Evolutionary conservation across 352 stramenopile genomes (phyloP).

Genomic region (Globisporangium nunn): DNA sequence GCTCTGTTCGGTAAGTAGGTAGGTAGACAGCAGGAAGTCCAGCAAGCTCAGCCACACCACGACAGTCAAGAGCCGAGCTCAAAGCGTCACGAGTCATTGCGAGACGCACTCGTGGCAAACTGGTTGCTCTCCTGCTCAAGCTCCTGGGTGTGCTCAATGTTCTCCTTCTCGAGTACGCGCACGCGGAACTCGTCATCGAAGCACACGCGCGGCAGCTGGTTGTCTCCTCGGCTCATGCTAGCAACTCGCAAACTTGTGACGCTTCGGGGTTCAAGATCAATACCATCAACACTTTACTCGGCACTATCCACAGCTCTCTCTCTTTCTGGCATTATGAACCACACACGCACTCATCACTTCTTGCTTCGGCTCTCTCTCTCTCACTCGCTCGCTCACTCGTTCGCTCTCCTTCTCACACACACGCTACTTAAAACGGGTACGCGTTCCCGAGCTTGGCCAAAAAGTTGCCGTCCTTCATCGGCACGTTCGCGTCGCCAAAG

Average conservation of each 20-base stretch:
- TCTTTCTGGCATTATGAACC: too few relatives aligned
- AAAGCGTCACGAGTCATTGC: not conserved
- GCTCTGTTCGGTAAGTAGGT: conserved; percentile 21
- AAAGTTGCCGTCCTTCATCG: conserved; percentile 26
- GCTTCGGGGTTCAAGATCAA: too few relatives aligned
- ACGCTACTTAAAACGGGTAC: not conserved
- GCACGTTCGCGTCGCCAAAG: conserved; percentile 13
- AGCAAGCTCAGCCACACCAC: not conserved
- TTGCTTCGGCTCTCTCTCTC: not conserved
- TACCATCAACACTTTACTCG: too few relatives aligned
- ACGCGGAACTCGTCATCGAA: conserved; percentile 81
- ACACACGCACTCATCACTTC: too few relatives aligned
- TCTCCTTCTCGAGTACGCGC: conserved; percentile 26
- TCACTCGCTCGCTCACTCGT: not conserved
- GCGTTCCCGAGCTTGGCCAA: conserved; percentile 16
- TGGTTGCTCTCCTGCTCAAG: conserved; percentile 82
- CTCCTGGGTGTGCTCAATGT: conserved; percentile 9
- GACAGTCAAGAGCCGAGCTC: not conserved
- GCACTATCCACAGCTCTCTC: too few relatives aligned
- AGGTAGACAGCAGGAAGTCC: not conserved
- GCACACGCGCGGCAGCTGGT: conserved; percentile 63
- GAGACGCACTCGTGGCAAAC: conserved; percentile 56
- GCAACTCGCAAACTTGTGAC: not conserved
- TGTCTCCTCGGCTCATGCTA: conserved; percentile 60
- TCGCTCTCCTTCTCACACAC: not conserved